Base-by-base conservation (phyloP, 169 alveolate species). In the Eimeria falciformis region DNA sequence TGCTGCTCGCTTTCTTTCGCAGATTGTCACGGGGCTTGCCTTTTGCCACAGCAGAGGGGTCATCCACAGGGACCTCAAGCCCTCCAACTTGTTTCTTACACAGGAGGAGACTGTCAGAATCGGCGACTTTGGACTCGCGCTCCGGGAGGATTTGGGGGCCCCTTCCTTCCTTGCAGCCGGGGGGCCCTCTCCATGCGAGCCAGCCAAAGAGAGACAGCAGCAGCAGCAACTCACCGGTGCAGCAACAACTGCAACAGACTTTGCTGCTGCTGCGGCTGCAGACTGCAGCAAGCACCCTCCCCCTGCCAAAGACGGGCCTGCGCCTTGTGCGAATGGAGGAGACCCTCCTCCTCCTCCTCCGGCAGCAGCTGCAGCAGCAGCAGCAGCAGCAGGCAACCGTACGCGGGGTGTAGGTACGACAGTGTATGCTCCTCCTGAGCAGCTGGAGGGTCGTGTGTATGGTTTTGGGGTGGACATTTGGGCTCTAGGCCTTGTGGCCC, bases 121-220 rank as follows among this genome's bases (percentile, higher is more conserved):
- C 23, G 98, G 98, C n/a, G 99, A 97, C 81, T 95, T 97, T 68
- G 99, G 99, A 14, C 95, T 97, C 46, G 98, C 97, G 40, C n/a
- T 88, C n/a, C 33, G 87, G 18, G 89, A 45, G 12, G 77, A 71
- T 11, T 11, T 71, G 58, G n/a, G n/a, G n/a, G n/a, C n/a, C n/a
- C n/a, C n/a, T n/a, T n/a, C n/a, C n/a, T 17, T 27, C 29, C 37
- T 1, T 23, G 55, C 5, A 12, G 6, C 29, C 11, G 6, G 75
- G 75, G n/a, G 75, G 75, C 75, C 29, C 12, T 21, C 9, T 23
- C 75, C 9, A 12, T 6, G 25, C 33, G 37, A 62, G 37, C n/a
- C n/a, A n/a, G 17, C 9, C 62, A 53, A 17, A 9, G 62, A 17
- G 62, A 12, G 17, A 9, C 62, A 53, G 62, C 9, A 12, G 9